Evolutionary conservation across 441 rosid species (phyloP).

Genomic region (Euphorbia schlechtendalii): DNA sequence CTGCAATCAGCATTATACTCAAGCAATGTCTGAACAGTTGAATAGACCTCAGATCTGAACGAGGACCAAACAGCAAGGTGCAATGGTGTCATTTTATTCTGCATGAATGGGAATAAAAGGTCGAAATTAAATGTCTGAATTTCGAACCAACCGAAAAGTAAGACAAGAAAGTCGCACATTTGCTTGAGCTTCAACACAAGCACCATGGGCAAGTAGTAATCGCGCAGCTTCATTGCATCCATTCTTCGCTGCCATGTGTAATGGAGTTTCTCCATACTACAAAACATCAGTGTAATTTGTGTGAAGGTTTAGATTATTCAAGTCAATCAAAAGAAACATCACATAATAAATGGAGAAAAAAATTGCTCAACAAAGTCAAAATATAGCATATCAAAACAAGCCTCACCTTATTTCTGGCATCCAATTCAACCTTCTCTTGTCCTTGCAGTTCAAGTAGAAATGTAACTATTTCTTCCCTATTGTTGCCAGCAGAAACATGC

Average conservation of each 20-base stretch:
- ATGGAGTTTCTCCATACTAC: slow-evolving; percentile 97
- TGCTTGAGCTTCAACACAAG: slow-evolving; percentile 83
- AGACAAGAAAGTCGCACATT: slow-evolving; percentile 36
- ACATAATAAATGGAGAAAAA: too few species aligned
- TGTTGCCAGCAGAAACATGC: slow-evolving; percentile 76
- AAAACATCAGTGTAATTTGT: slow-evolving; percentile 19
- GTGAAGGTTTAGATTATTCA: too few species aligned
- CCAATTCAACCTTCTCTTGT: slow-evolving; percentile 64
- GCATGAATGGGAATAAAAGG: slow-evolving; percentile 23
- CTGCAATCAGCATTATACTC: slow-evolving; percentile 83
- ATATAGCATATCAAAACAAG: background rate
- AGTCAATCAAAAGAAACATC: slow-evolving; percentile 12
- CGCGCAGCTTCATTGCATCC: slow-evolving; percentile 76
- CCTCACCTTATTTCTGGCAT: slow-evolving; percentile 71
- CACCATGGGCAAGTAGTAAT: slow-evolving; percentile 76
- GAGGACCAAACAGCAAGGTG: slow-evolving; percentile 96
- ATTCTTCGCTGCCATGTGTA: slow-evolving; percentile 98
- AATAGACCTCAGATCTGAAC: slow-evolving; percentile 60
- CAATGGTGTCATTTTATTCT: slow-evolving; percentile 98
- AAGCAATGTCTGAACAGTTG: slow-evolving; percentile 73
- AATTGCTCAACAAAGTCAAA: background rate
- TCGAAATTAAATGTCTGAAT: slow-evolving; percentile 10
- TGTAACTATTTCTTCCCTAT: slow-evolving; percentile 61
- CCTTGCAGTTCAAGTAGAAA: slow-evolving; percentile 65
- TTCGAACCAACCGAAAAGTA: slow-evolving; percentile 1